phyloP scores from a whole-genome alignment of 306 rosid genomes.

The Ziziphus jujuba region DNA sequence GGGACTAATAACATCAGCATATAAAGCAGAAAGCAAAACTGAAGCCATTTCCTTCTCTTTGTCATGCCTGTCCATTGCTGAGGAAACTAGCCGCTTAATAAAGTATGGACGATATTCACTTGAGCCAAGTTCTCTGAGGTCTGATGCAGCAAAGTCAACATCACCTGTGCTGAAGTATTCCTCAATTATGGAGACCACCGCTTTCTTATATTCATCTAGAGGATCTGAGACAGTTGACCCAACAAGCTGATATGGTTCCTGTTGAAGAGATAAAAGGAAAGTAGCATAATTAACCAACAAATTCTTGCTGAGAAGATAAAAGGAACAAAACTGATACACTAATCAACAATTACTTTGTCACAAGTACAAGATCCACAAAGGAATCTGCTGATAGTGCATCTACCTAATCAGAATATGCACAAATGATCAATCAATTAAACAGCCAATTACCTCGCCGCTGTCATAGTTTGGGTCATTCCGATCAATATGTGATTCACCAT shows the following conservation, averaged over 20 bases:
- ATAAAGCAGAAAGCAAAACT: slow-evolving; percentile 86
- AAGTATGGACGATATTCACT: slow-evolving; percentile 88
- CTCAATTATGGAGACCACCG: slow-evolving; percentile 75
- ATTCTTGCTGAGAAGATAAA: neutral
- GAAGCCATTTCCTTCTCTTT: slow-evolving; percentile 99
- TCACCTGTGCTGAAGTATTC: slow-evolving; percentile 89
- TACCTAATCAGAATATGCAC: neutral
- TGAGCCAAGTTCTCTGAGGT: slow-evolving; percentile 86
- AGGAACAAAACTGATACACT: neutral
- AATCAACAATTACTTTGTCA: neutral
- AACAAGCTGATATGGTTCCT: slow-evolving; percentile 97
- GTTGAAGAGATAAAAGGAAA: slow-evolving; percentile 16
- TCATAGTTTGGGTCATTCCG: slow-evolving; percentile 67
- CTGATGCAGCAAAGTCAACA: slow-evolving; percentile 84
- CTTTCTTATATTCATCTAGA: slow-evolving; percentile 89
- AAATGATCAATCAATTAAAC: neutral
- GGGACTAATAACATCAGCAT: slow-evolving; percentile 93
- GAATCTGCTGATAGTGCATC: neutral
- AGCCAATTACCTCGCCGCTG: slow-evolving; percentile 56
- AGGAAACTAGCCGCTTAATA: slow-evolving; percentile 84
- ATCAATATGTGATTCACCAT: slow-evolving; percentile 48
- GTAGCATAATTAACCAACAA: neutral
- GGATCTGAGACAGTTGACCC: slow-evolving; percentile 80
- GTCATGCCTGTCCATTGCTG: slow-evolving; percentile 98
- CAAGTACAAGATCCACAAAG: neutral